Conservation (phyloP, 2,329 filamentous ascomycete species). For the Cordyceps pruinosa region DNA sequence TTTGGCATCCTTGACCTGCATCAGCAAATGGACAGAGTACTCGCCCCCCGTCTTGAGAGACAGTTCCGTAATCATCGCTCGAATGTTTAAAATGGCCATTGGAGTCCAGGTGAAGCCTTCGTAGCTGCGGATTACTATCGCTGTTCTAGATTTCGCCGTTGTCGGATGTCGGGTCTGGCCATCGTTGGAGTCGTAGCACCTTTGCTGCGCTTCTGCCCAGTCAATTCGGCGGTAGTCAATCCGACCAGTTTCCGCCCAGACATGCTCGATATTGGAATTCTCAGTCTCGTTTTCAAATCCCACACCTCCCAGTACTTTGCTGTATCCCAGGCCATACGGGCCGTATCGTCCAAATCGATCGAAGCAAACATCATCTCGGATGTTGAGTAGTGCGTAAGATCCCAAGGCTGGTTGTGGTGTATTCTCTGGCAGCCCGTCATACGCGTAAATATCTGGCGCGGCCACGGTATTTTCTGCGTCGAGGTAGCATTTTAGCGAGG, state of each 20-base stretch:
- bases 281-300: constrained; percentile 66
- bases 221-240: constrained; percentile 50
- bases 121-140: constrained; percentile 74
- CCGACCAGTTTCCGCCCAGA: constrained; percentile 48
- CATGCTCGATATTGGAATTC: constrained; percentile 53
- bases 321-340: constrained; percentile 79
- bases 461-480: constrained; percentile 52
- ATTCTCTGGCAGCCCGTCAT: constrained; percentile 63
- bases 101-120: constrained; percentile 70
- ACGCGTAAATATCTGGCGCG: constrained; percentile 59
- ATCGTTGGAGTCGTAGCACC: constrained; percentile 53
- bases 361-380: constrained; percentile 76
- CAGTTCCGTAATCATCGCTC: constrained; percentile 72
- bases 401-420: constrained; percentile 74
- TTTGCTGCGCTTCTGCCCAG: constrained; percentile 47
- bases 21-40: constrained; percentile 73
- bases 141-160: constrained; percentile 52
- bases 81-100: constrained; percentile 72
- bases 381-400: constrained; percentile 65
- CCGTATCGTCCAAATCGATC: constrained; percentile 80
- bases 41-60: constrained; percentile 71
- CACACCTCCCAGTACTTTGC: constrained; percentile 62
- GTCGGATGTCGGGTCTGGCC: constrained; percentile 48
- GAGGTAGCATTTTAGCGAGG: constrained; percentile 55
- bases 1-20: constrained; percentile 76